Evolutionary conservation across 2,329 filamentous ascomycete genomes (phyloP), one percentile per base, ranked within the genome.

Genomic region (Acrocalymma vagum): DNA sequence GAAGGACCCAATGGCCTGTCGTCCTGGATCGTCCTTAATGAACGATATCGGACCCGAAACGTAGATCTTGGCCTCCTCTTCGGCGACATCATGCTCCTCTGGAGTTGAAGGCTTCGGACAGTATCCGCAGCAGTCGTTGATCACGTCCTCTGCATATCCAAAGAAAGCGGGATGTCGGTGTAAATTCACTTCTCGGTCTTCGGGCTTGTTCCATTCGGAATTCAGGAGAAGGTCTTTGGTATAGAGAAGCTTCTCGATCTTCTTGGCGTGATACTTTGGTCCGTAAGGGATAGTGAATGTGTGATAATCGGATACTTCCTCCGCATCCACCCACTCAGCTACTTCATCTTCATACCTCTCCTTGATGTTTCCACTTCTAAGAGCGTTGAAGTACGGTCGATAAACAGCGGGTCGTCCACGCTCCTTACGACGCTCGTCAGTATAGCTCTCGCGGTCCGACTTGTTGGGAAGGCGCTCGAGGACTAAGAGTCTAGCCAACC

Each of bases 151-250:
- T 1, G 86, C 83, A 20, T 83, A 80, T 1, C 90, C 90, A 57
- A 95, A 93, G 66, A 95, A 95, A 9, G 87, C 88, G 3, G 90
- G 90, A 58, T 95, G 90, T 2, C 90, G 82, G 69, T 95, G 90
- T 5, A 95, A 75, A 47, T 89, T 83, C 1, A 92, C 85, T 17
- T 85, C 76, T n/a, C 90, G 81, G 27, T 90, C 85, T 46, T 88
- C 84, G 1, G 80, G 76, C 49, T 86, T 84, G 55, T 94, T 95
- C 90, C 90, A 95, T 62, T 95, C 88, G 0, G 65, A 88, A 56
- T 95, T 94, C 13, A 95, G 79, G 6, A 95, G 76, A 13, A 95
- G 67, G 62, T 95, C 90, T 50, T 88, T 86, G 2, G 86, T 89
- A 61, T 90, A 95, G 29, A 91, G 81, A 1, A 95, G 75, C 60